Percentiles rank a stretch among this genome's conserved stretches.
Conservation (phyloP, 176 grass and related monocot species). For the Cocos nucifera region DNA sequence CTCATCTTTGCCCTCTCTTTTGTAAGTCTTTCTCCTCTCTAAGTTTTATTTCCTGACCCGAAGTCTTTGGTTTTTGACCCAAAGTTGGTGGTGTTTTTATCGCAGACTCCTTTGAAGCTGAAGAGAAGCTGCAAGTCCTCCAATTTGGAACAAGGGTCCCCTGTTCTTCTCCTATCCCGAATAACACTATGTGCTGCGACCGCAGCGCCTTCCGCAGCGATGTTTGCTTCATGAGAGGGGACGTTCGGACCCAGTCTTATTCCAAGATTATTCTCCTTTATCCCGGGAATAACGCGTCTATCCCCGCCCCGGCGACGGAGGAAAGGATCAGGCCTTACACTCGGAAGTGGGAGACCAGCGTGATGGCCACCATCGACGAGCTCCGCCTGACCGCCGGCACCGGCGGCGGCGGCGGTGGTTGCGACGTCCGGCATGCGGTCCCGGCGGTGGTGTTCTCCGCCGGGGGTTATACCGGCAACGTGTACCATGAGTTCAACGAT, state of each 20-base stretch:
- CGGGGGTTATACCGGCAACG: constrained; percentile 79
- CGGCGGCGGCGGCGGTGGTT: neutral
- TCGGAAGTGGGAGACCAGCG: constrained; percentile 67
- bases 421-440: constrained; percentile 45
- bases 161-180: constrained; percentile 29
- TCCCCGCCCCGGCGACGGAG: constrained; percentile 11
- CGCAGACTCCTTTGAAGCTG: too few species aligned
- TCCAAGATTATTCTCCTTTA: constrained; percentile 25
- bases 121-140: too few species aligned
- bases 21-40: too few species aligned
- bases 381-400: constrained; percentile 31
- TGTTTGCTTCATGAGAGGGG: constrained; percentile 74
- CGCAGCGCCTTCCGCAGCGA: constrained; percentile 47
- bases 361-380: constrained; percentile 82
- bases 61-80: too few species aligned
- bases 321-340: constrained; percentile 47
- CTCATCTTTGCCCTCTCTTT: too few species aligned
- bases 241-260: constrained; percentile 47
- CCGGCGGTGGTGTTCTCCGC: constrained; percentile 72
- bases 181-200: constrained; percentile 62
- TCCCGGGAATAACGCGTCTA: neutral
- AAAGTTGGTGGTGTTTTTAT: too few species aligned
- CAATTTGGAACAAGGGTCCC: constrained; percentile 4
- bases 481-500: constrained; percentile 94
- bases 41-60: too few species aligned